Percentiles rank a stretch among this genome's conserved stretches.
Conservation (phyloP, 163 green algal genomes). For the Scenedesmus sp. region DNA sequence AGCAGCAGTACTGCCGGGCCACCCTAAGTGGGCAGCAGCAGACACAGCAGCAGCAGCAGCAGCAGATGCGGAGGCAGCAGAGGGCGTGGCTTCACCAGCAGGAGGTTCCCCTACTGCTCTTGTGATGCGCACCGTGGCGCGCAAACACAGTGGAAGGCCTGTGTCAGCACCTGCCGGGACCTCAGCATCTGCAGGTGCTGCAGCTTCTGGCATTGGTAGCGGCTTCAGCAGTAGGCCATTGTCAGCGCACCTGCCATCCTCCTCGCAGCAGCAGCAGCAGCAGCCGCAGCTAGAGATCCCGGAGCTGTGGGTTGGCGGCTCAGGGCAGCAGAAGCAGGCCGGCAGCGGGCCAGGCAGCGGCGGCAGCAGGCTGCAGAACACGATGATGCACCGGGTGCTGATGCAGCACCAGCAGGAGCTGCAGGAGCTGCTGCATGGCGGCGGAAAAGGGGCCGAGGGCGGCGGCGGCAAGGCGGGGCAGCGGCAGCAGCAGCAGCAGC, state of each 20-base stretch:
- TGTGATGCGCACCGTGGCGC: conserved; percentile 2
- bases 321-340: background rate
- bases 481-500: conserved; percentile 14
- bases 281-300: background rate
- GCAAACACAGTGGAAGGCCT: background rate
- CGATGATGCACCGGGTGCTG: conserved; percentile 4
- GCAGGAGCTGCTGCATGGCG: background rate
- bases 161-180: background rate
- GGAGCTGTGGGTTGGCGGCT: conserved; percentile 3
- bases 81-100: background rate
- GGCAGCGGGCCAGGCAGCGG: background rate
- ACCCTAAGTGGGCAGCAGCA: conserved; percentile 32
- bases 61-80: conserved; percentile 1
- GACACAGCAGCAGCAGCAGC: background rate
- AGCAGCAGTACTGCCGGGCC: conserved; percentile 21
- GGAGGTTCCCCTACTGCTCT: background rate
- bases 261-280: conserved; percentile 8
- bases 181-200: background rate
- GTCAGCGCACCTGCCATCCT: background rate
- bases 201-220: background rate
- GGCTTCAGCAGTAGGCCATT: background rate
- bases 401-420: conserved; percentile 38
- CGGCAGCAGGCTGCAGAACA: background rate
- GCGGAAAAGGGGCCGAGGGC: background rate
- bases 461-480: background rate